Base-by-base conservation (phyloP, 140 eudicot genomes). In the Stevia rebaudiana region DNA sequence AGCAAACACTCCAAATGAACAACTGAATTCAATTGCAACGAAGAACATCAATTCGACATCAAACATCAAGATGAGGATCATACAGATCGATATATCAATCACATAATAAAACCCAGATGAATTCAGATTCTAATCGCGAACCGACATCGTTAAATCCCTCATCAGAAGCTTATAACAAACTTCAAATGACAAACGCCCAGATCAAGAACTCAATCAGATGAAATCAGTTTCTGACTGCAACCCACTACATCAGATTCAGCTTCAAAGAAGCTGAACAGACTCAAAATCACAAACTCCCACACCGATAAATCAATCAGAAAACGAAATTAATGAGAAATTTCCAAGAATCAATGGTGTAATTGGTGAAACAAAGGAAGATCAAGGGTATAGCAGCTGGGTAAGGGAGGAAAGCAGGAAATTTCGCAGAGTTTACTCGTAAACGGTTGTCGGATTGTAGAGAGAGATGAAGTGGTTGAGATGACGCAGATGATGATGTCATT, bases 381-480 rank as follows among this genome's bases (percentile, higher is more conserved):
- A 33, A 37, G 37, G 19, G 11, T 17, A 15, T 33, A 63, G 22
- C 22, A 17, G 37, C 21, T 8, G 8, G 15, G 9, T 48, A 36
- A 36, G 73, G 49, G 69, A 23, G 22, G 33, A 46, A 36, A 55
- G 52, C 18, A 25, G 72, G 76, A 36, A 51, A 70, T 12, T 50
- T 28, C 52, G 36, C 25, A 56, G 61, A 49, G 47, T 77, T 57
- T 44, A 55, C 67, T 67, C 39, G 56, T 8, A 15, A 35, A 48
- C 50, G 56, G 66, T 49, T 49, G 74, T 71, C 59, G 51, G 70
- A 15, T 18, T 35, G 52, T 21, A 37, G 28, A 59, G 56, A 30
- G 31, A 17, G 74, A 60, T 74, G 77, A 79, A 79, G 81, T 66
- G 41, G 81, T 66, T 80, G 72, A 21, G 72, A 72, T 80, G 82